A percentile compares a stretch with the other conserved stretches of the same genome.
phyloP scores from a whole-genome alignment of 2,329 filamentous ascomycete genomes.

The Fusarium keratoplasticum region DNA sequence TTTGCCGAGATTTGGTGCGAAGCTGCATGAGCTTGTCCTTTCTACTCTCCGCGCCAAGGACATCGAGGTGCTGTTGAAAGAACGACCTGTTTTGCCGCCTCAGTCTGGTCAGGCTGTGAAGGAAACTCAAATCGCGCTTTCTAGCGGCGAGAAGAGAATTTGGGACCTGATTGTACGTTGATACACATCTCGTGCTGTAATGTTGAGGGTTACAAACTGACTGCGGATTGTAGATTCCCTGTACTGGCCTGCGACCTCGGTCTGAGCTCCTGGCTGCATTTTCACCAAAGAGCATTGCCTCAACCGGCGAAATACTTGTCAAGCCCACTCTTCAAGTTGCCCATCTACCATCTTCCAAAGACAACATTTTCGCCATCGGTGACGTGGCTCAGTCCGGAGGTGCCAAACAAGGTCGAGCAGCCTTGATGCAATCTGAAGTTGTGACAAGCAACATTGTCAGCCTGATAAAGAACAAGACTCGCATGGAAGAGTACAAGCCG shows the following conservation, averaged over 20 bases:
- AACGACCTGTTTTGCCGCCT: neutral
- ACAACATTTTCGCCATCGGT: slow-evolving; percentile 9
- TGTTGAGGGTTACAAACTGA: neutral
- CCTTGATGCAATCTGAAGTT: slow-evolving; percentile 18
- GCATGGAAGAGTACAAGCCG: neutral
- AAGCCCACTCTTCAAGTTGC: slow-evolving; percentile 20
- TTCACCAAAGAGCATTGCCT: slow-evolving; percentile 5
- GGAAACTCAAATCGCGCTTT: neutral
- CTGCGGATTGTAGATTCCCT: slow-evolving; percentile 9
- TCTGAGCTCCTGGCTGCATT: neutral
- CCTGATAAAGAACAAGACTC: neutral
- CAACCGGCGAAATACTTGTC: slow-evolving; percentile 13
- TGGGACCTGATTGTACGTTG: slow-evolving; percentile 26
- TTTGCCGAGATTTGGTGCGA: slow-evolving; percentile 17
- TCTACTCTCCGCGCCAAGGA: neutral
- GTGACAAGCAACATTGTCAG: slow-evolving; percentile 1
- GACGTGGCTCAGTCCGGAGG: slow-evolving; percentile 28
- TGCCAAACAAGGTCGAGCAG: slow-evolving; percentile 25
- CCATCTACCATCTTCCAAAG: neutral
- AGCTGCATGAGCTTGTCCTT: slow-evolving; percentile 5
- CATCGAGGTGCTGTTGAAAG: slow-evolving; percentile 3
- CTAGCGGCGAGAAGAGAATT: neutral
- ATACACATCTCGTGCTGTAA: fast-evolving
- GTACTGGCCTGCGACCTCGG: slow-evolving; percentile 24
- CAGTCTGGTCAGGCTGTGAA: neutral